A percentile compares a stretch with the other conserved stretches of the same genome.
These are phyloP conservation scores for Botryosphaeria agaves DNA, from an alignment of 2,329 filamentous ascomycete genomes.

Conservation along the genomic window DNA sequence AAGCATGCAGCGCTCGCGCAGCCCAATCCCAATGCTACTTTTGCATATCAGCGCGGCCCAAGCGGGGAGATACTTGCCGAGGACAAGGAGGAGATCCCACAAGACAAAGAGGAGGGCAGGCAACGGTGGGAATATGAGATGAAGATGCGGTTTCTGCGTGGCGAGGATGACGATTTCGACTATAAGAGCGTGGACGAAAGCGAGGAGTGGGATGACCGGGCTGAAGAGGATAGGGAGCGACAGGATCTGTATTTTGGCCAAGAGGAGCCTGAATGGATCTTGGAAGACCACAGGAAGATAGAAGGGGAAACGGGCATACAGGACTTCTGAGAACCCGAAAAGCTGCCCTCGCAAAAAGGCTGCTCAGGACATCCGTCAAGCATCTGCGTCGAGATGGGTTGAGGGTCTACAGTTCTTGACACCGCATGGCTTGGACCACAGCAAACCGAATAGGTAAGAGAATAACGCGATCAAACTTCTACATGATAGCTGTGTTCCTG, in stretches of 20 bases:
- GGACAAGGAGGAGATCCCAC: conserved; percentile 34
- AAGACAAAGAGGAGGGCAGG: conserved; percentile 47
- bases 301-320: conserved; percentile 30
- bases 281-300: conserved; percentile 22
- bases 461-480: too few relatives aligned
- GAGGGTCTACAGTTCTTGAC: too few relatives aligned
- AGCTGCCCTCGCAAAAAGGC: too few relatives aligned
- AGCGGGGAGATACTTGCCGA: conserved; percentile 40
- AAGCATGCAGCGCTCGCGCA: conserved; percentile 47
- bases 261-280: conserved; percentile 53
- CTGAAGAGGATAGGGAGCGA: conserved; percentile 40
- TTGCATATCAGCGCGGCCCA: conserved; percentile 31
- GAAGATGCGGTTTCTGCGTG: conserved; percentile 55
- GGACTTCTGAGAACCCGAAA: too few relatives aligned
- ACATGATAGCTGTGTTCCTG: too few relatives aligned
- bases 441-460: too few relatives aligned
- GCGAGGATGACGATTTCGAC: conserved; percentile 63
- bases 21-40: conserved; percentile 31
- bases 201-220: conserved; percentile 51
- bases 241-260: conserved; percentile 69
- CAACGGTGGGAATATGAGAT: conserved; percentile 57
- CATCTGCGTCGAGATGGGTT: too few relatives aligned
- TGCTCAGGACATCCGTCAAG: too few relatives aligned
- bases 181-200: conserved; percentile 54
- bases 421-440: too few relatives aligned